These are phyloP conservation scores for Cicer pinnatifidum DNA, from an alignment of 306 rosid species.

Conservation along the genomic window DNA sequence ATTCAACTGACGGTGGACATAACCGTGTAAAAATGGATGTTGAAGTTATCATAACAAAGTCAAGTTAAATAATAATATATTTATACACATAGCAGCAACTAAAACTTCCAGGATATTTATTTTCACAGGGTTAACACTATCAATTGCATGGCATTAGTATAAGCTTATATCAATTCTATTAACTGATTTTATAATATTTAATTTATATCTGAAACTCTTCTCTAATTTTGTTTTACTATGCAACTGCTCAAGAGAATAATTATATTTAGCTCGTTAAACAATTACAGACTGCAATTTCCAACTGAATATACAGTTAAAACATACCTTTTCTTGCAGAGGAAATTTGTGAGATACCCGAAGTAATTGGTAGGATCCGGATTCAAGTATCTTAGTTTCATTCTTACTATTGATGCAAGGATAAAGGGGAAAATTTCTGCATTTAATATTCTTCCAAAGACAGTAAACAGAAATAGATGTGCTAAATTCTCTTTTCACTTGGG, in stretches of 20 bases:
- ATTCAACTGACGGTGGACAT: not conserved
- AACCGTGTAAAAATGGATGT: not conserved
- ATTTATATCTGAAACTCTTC: constrained; percentile 26
- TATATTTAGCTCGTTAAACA: constrained; percentile 16
- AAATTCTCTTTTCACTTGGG: constrained; percentile 48
- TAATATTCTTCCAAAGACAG: constrained; percentile 60
- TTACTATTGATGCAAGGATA: constrained; percentile 44
- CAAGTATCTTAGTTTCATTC: constrained; percentile 52
- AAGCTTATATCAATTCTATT: constrained; percentile 18
- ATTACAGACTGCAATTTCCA: constrained; percentile 26
- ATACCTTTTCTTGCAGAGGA: constrained; percentile 68
- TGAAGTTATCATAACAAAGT: constrained; percentile 30
- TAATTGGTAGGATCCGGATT: constrained; percentile 69
- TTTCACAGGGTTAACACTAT: not conserved
- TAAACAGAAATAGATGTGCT: constrained; percentile 52
- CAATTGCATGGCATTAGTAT: not conserved
- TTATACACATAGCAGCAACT: constrained; percentile 14
- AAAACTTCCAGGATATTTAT: constrained; percentile 22
- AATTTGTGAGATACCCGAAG: constrained; percentile 75
- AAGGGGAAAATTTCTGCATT: constrained; percentile 59
- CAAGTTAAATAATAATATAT: constrained; percentile 1
- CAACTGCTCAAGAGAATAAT: constrained; percentile 35
- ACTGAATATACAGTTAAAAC: constrained; percentile 33
- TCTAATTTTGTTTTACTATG: constrained; percentile 31
- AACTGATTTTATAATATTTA: constrained; percentile 29